A percentile compares a stretch with the other conserved stretches of the same genome.
phyloP scores from a whole-genome alignment of 371 early-diverging fungal species.

The Umbelopsis sp. region DNA sequence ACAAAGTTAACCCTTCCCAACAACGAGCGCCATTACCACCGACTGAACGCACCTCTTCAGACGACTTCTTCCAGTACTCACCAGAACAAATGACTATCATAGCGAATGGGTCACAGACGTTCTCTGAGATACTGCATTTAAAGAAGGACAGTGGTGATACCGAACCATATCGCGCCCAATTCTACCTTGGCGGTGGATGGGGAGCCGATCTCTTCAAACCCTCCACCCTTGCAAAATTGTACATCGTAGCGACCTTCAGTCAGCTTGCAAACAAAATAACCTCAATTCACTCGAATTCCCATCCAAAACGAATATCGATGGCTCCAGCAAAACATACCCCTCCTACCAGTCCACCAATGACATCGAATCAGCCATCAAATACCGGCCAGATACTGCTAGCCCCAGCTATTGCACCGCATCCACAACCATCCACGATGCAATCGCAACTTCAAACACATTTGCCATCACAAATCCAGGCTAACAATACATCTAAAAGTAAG shows the following conservation, averaged over 20 bases:
- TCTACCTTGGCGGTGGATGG: conserved; percentile 52
- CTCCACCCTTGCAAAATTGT: conserved; percentile 17
- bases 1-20: conserved; percentile 24
- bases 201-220: conserved; percentile 39
- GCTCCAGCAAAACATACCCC: background rate
- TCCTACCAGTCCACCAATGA: background rate
- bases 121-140: conserved; percentile 46
- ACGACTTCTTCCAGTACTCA: conserved; percentile 35
- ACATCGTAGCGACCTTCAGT: conserved; percentile 21
- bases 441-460: background rate
- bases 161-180: conserved; percentile 32
- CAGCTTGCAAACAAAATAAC: background rate
- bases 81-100: conserved; percentile 28
- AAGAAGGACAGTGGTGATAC: conserved; percentile 39
- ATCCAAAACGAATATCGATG: background rate
- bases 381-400: conserved; percentile 8
- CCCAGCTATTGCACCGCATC: conserved; percentile 4
- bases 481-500: background rate
- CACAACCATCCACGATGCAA: background rate
- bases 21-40: conserved; percentile 30
- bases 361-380: background rate
- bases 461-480: background rate
- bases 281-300: background rate
- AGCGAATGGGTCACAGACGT: conserved; percentile 35
- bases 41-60: conserved; percentile 43